phyloP scores from a whole-genome alignment of 495 filamentous ascomycete species.

The Lasiosphaeria hispida region DNA sequence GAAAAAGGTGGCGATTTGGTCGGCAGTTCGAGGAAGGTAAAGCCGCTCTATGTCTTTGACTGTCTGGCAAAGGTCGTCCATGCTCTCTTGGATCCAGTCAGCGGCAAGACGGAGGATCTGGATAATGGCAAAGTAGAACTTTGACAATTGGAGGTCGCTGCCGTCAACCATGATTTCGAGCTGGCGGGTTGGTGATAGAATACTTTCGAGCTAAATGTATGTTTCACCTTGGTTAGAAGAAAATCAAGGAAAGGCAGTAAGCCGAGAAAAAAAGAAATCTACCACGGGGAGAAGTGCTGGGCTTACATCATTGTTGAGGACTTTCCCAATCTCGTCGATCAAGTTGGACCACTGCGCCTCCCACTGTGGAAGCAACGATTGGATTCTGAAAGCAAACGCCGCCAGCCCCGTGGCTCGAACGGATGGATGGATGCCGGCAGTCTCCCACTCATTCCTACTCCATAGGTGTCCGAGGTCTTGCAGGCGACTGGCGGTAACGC shows the following conservation, averaged over 20 bases:
- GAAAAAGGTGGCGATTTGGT: not conserved
- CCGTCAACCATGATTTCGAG: constrained; percentile 1
- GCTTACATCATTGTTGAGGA: not conserved
- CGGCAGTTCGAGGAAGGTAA: not conserved
- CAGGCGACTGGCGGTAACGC: not conserved
- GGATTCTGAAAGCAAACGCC: constrained; percentile 7
- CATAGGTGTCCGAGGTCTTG: not conserved
- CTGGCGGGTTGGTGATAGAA: not conserved
- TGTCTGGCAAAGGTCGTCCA: not conserved
- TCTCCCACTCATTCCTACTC: not conserved
- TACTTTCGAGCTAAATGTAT: not conserved
- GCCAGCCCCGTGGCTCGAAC: not conserved
- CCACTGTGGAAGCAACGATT: not conserved
- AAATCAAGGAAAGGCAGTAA: no score
- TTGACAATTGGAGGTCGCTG: not conserved
- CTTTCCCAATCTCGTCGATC: not conserved
- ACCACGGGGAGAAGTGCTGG: not conserved
- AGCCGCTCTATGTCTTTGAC: constrained; percentile 1
- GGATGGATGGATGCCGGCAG: not conserved
- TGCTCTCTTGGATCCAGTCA: not conserved
- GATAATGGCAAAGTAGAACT: constrained; percentile 2
- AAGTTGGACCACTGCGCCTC: not conserved
- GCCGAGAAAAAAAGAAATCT: no score
- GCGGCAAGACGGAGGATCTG: constrained; percentile 3
- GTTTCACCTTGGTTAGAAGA: no score